Percentiles rank a stretch among this genome's conserved stretches.
phyloP scores from a whole-genome alignment of 1,284 basidiomycete species.

The Malassezia brasiliensis region DNA sequence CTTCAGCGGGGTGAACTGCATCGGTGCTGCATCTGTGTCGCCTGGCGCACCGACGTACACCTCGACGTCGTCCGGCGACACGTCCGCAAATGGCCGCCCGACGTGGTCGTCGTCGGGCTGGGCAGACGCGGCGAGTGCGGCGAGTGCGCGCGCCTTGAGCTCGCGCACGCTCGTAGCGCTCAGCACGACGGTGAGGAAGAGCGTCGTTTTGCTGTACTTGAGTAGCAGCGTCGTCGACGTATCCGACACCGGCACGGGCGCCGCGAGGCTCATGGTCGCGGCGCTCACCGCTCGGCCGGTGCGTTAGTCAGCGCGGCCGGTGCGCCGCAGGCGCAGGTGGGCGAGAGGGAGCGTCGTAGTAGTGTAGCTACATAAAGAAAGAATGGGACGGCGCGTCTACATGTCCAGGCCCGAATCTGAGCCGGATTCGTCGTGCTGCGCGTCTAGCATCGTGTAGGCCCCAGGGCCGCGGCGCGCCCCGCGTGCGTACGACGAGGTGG shows the following conservation, averaged over 20 bases:
- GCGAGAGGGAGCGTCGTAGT: no score
- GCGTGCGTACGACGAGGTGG: conserved; percentile 11
- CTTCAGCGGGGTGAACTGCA: conserved; percentile 1
- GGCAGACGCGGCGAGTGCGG: background rate
- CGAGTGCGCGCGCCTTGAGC: background rate
- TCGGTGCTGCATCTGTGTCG: background rate
- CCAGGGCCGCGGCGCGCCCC: background rate
- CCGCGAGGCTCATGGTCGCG: background rate
- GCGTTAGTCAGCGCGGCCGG: background rate
- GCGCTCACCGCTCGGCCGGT: no score
- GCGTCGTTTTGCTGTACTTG: conserved; percentile 12
- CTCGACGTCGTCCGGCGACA: conserved; percentile 1
- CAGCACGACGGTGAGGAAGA: conserved; percentile 5
- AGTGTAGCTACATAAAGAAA: background rate
- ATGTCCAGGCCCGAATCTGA: background rate
- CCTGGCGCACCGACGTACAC: background rate
- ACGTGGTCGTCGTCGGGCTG: conserved; percentile 11
- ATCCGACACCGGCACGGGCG: conserved; percentile 4
- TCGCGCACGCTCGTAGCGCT: conserved; percentile 2
- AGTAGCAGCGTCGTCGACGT: conserved; percentile 4
- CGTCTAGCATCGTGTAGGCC: background rate
- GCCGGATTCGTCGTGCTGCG: background rate
- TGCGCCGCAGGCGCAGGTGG: no score
- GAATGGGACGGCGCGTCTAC: background rate
- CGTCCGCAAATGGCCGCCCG: conserved; percentile 4